Conservation (phyloP, 176 grass and related monocot genomes). For the Aegilops sharonensis region DNA sequence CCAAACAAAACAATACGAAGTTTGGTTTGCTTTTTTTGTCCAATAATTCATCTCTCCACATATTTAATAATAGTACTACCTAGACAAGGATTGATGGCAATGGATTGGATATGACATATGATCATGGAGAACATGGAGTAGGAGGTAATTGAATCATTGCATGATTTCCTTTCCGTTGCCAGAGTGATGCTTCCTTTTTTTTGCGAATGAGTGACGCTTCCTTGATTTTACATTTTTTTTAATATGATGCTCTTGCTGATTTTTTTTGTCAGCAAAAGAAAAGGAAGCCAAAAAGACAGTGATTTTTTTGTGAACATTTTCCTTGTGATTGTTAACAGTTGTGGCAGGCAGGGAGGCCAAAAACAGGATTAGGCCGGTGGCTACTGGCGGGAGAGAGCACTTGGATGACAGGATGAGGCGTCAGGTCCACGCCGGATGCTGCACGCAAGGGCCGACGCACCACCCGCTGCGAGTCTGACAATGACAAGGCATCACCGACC, state of each 20-base stretch:
- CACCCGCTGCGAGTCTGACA: too few relatives aligned
- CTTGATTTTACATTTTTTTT: not conserved
- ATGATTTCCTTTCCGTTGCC: too few relatives aligned
- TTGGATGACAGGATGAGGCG: not conserved
- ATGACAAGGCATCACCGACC: not conserved
- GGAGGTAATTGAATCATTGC: not conserved
- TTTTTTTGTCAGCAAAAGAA: not conserved
- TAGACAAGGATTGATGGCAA: not conserved
- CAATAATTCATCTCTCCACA: not conserved
- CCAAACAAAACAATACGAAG: not conserved
- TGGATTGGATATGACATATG: not conserved
- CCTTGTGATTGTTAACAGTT: not conserved
- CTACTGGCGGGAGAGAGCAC: not conserved
- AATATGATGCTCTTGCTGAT: not conserved
- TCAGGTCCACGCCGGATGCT: not conserved
- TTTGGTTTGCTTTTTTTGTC: not conserved
- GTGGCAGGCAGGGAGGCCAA: too few relatives aligned
- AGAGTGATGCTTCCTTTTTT: too few relatives aligned
- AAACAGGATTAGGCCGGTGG: not conserved
- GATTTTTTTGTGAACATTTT: not conserved
- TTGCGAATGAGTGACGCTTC: too few relatives aligned
- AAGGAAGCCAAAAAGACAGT: too few relatives aligned
- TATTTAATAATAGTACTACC: not conserved
- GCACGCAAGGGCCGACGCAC: not conserved
- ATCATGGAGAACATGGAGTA: not conserved